Evolutionary conservation across 1,139 yeast species (phyloP), one percentile per base, ranked within the genome.

Genomic region (Maudiozyma humilis): DNA sequence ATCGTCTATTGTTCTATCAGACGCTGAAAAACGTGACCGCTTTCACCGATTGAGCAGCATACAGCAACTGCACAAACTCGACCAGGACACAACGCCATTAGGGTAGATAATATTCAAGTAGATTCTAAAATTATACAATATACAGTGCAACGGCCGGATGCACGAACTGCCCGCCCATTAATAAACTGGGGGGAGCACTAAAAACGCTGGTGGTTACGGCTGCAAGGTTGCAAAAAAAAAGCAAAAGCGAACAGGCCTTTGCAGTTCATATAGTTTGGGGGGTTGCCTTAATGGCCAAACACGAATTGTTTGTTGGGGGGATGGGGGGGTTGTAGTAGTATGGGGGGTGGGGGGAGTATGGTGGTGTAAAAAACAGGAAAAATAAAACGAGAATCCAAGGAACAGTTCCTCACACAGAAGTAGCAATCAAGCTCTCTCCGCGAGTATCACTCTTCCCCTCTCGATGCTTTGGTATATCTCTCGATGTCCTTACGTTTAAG

Each of bases 111-210:
- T 38, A 25, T 38, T 37, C 23, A 25, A 31, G 36, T 41, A 29
- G 43, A 41, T 36, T 35, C 40, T 41, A 41, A 36, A 36, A 20
- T 41, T 41, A 41, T 41, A 41, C 40, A 41, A 36, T 41, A 41
- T 36, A 40, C 37, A 40, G 37, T 23, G 27, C 27, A 23, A 23
- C 10, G 27, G 27, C 27, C 10, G 10, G 27, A 6, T 23, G 8
- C 27, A 6, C 8, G 27, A 23, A 23, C 27, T 6, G 27, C 10
- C 10, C 27, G n/a, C 27, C 27, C 27, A 23, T 23, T n/a, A n/a
- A n/a, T n/a, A n/a, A n/a, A n/a, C n/a, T n/a, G n/a, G n/a, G n/a
- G n/a, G n/a, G n/a, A n/a, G n/a, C n/a, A n/a, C n/a, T n/a, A n/a
- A n/a, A n/a, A n/a, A n/a, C n/a, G n/a, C n/a, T n/a, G n/a, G n/a